Evolutionary conservation across 441 rosid species (phyloP).

Genomic region (Corymbia citriodora): DNA sequence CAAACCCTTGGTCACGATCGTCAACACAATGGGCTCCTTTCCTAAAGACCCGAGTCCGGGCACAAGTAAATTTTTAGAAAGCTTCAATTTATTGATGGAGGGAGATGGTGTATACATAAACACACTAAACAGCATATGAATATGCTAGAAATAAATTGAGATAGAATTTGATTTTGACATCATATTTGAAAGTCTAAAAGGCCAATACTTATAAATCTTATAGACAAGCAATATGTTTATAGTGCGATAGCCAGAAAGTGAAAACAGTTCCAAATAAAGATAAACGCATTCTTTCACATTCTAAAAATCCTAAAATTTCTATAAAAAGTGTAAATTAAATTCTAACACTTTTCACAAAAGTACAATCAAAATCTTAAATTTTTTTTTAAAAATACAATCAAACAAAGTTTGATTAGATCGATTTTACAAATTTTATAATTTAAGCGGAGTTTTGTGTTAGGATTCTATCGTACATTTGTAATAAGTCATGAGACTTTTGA

Average conservation of each 20-base stretch:
- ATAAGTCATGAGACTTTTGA: no score
- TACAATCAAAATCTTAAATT: no score
- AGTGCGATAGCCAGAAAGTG: accelerated
- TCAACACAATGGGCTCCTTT: not conserved
- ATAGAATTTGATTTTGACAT: not conserved
- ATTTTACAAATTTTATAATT: no score
- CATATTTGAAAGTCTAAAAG: not conserved
- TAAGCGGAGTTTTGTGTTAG: accelerated
- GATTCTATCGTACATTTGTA: accelerated
- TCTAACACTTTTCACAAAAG: accelerated
- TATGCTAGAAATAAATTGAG: not conserved
- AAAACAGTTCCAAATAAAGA: not conserved
- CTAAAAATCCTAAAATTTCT: no score
- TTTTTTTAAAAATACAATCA: no score
- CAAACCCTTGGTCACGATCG: not conserved
- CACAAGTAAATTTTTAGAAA: not conserved
- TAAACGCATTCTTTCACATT: not conserved
- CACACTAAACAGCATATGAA: no score
- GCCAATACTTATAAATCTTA: not conserved
- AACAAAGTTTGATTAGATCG: accelerated
- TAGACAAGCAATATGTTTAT: accelerated
- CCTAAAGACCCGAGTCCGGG: not conserved
- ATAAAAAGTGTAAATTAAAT: no score
- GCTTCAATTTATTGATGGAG: not conserved
- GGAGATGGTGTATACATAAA: not conserved